phyloP scores from a whole-genome alignment of 1,284 basidiomycete species.

The Crucibulum cyathiforme region DNA sequence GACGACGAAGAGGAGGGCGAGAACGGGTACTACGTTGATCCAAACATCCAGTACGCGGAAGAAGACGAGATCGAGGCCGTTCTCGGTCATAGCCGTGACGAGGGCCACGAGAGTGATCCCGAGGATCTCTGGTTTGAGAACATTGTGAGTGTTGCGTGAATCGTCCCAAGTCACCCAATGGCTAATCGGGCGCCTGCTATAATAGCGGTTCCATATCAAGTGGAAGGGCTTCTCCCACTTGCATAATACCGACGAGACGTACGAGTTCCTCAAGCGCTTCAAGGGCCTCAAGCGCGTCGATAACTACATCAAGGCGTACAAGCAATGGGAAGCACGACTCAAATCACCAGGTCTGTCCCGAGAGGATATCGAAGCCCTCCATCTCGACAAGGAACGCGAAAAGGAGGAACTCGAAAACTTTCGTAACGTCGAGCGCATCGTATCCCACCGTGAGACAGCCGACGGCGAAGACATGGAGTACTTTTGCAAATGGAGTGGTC shows the following conservation, averaged over 20 bases:
- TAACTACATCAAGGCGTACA: constrained; percentile 95
- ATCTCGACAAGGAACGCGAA: constrained; percentile 89
- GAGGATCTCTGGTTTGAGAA: constrained; percentile 87
- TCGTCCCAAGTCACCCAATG: no score
- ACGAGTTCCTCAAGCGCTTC: constrained; percentile 93
- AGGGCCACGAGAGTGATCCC: constrained; percentile 75
- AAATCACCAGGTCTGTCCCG: constrained; percentile 72
- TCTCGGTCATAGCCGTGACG: constrained; percentile 81
- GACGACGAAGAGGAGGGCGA: constrained; percentile 65
- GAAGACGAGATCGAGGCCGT: constrained; percentile 93
- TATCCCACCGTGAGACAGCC: constrained; percentile 79
- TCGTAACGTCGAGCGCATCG: constrained; percentile 92
- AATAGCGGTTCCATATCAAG: constrained; percentile 92
- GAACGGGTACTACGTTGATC: constrained; percentile 59
- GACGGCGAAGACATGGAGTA: constrained; percentile 79
- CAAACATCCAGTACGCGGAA: constrained; percentile 60
- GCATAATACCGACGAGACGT: constrained; percentile 97
- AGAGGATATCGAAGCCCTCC: constrained; percentile 90
- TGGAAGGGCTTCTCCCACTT: constrained; percentile 95
- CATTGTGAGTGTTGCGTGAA: constrained; percentile 61
- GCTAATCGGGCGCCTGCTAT: constrained; percentile 8
- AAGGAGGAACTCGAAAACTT: constrained; percentile 91
- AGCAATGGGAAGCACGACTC: constrained; percentile 76
- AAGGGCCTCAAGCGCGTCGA: constrained; percentile 96
- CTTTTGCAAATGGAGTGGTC: constrained; percentile 96